Conservation (phyloP, 2,329 filamentous ascomycete species). For the Fusarium secorum region DNA sequence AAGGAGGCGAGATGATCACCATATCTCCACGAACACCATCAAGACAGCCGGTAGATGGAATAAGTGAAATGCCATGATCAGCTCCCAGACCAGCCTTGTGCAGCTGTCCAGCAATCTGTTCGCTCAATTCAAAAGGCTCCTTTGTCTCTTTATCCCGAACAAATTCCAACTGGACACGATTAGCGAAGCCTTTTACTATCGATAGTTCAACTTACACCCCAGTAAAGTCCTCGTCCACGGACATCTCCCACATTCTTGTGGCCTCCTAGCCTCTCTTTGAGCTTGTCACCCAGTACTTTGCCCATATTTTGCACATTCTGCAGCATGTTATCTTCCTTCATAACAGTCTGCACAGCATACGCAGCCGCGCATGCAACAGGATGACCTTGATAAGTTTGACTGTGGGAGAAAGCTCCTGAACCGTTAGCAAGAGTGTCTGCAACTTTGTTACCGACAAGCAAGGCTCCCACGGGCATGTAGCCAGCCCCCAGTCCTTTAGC, state of each 20-base stretch:
- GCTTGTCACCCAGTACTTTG: neutral
- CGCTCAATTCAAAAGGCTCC: neutral
- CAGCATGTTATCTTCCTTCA: constrained; percentile 26
- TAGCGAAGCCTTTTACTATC: rapidly evolving
- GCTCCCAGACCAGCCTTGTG: constrained; percentile 8
- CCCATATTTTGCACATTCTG: constrained; percentile 19
- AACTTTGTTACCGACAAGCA: constrained; percentile 16
- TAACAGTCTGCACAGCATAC: constrained; percentile 46
- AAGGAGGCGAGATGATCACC: constrained; percentile 23
- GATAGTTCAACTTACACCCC: constrained; percentile 19
- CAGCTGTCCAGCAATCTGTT: constrained; percentile 12
- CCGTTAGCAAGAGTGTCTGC: constrained; percentile 17
- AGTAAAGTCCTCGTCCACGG: constrained; percentile 32
- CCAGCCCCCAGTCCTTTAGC: constrained; percentile 67
- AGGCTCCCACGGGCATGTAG: constrained; percentile 23
- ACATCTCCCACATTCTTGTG: constrained; percentile 34
- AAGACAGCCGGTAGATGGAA: constrained; percentile 7
- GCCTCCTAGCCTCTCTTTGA: constrained; percentile 1
- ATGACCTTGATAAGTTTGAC: constrained; percentile 62
- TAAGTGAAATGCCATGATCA: constrained; percentile 2
- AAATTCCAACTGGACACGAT: constrained; percentile 17
- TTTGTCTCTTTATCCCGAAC: constrained; percentile 14
- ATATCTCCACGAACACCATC: constrained; percentile 25
- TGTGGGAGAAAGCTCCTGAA: constrained; percentile 57
- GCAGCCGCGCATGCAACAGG: constrained; percentile 51